Evolutionary conservation across 179 eudicot species (phyloP).

Genomic region (Nepenthes alata): DNA sequence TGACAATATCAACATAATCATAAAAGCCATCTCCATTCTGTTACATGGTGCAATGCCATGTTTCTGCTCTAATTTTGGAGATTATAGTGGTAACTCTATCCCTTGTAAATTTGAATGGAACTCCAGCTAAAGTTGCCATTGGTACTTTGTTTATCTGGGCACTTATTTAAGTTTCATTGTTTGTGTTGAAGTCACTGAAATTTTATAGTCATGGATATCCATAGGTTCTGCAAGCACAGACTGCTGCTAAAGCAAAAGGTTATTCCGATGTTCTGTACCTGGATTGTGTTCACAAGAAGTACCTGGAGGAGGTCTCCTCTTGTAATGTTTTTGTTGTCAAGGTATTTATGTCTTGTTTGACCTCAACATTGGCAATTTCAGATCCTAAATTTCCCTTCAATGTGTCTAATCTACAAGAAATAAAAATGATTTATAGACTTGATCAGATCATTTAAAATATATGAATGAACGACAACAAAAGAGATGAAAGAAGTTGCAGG

Average conservation of each 20-base stretch:
- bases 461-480: too few species aligned
- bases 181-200: neutral
- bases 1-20: too few species aligned
- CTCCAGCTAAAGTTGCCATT: too few species aligned
- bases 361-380: neutral
- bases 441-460: too few species aligned
- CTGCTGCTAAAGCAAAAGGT: constrained; percentile 85
- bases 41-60: too few species aligned
- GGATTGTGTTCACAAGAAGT: constrained; percentile 72
- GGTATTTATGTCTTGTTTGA: constrained; percentile 31
- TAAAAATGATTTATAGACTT: too few species aligned
- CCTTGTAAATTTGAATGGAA: too few species aligned
- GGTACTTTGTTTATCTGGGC: neutral
- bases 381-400: neutral
- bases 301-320: constrained; percentile 94
- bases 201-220: neutral
- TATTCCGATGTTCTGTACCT: constrained; percentile 86
- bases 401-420: too few species aligned
- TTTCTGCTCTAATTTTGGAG: too few species aligned
- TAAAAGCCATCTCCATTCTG: too few species aligned
- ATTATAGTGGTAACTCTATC: too few species aligned
- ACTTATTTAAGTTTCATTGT: neutral
- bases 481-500: too few species aligned
- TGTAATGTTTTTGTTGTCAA: constrained; percentile 88
- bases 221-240: constrained; percentile 80